Evolutionary conservation across 768 basidiomycete species (phyloP), one percentile per base, ranked within the genome.

Genomic region (Coprinopsis sp.): DNA sequence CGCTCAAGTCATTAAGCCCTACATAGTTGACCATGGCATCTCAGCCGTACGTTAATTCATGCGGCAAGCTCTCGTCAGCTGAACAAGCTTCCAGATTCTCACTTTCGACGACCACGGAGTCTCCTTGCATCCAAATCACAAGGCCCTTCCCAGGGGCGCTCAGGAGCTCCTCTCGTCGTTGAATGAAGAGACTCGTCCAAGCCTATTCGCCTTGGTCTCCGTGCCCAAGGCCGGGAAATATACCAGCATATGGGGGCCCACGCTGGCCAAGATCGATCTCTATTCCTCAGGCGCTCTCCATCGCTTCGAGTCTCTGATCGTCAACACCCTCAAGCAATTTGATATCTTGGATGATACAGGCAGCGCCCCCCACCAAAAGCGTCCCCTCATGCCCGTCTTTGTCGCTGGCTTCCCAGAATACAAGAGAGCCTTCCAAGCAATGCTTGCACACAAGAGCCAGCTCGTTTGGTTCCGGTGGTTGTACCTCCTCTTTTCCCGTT

Each of bases 401-500:
- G 69, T 85, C 4, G 77, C 84, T 5, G 77, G 81, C 24, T 59
- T 78, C 28, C 46, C 51, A 21, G 78, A 75, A 34, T 93, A 87
- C 54, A 36, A 65, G 42, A 69, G 59, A 19, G 78, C 84, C 3
- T 58, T 87, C 11, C 57, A 65, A 22, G 91, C 92, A 5, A 91
- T 93, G 82, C 63, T 66, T 50, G 66, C 73, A 47, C 93, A 96
- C 54, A 51, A 66, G 44, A 82, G 81, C 49, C 93, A 96, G 69
- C 65, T 91, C 49, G 78, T 81, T 33, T 94, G 92, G 92, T 95
- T 91, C 69, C 78, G 93, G 33, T 91, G 86, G 79, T 66, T 93
- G 46, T 88, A 92, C 58, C 71, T 94, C 30, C 52, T 65, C 18
- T 88, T 84, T 58, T 92, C 89, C 14, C 74, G 85, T 47, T 91